These are phyloP conservation scores for Aurifilum marmelostoma DNA, from an alignment of 2,329 filamentous ascomycete genomes.

Conservation along the genomic window DNA sequence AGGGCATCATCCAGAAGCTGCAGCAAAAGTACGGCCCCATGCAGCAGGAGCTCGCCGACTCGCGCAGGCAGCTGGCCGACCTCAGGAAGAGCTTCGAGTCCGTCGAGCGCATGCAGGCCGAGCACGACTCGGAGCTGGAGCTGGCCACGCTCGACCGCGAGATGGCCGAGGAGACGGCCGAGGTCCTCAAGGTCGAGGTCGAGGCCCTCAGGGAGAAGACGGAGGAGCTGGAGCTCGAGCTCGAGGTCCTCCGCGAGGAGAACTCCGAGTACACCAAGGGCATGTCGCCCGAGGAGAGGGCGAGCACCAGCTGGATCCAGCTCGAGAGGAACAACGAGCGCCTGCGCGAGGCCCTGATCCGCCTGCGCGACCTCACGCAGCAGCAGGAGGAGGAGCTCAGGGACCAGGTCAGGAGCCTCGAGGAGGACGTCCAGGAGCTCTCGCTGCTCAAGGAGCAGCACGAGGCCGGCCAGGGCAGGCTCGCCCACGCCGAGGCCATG, in stretches of 20 bases:
- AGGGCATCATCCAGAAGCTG: constrained; percentile 85
- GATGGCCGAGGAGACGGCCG: constrained; percentile 93
- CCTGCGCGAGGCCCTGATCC: constrained; percentile 80
- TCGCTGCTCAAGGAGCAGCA: constrained; percentile 69
- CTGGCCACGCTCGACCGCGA: constrained; percentile 88
- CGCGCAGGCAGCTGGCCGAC: constrained; percentile 79
- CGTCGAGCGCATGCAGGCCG: constrained; percentile 75
- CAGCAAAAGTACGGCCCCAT: constrained; percentile 87
- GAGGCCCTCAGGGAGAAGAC: constrained; percentile 74
- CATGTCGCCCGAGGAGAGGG: constrained; percentile 85
- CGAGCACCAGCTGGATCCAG: constrained; percentile 85
- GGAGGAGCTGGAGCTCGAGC: constrained; percentile 85
- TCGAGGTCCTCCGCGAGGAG: constrained; percentile 85
- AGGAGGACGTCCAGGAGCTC: constrained; percentile 73
- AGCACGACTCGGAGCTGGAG: constrained; percentile 84
- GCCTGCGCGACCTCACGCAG: constrained; percentile 83
- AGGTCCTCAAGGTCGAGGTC: constrained; percentile 78
- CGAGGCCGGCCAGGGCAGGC: constrained; percentile 70
- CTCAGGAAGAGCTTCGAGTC: constrained; percentile 66
- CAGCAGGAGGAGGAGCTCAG: constrained; percentile 81
- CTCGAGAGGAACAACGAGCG: constrained; percentile 90
- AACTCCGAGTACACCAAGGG: constrained; percentile 82
- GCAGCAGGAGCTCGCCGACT: constrained; percentile 75
- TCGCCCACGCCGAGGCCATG: constrained; percentile 71
- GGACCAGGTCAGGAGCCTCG: constrained; percentile 73